Percentiles rank a stretch among this genome's conserved stretches.
phyloP scores from a whole-genome alignment of 257 asterid genomes.

The Solanum dulcamara region DNA sequence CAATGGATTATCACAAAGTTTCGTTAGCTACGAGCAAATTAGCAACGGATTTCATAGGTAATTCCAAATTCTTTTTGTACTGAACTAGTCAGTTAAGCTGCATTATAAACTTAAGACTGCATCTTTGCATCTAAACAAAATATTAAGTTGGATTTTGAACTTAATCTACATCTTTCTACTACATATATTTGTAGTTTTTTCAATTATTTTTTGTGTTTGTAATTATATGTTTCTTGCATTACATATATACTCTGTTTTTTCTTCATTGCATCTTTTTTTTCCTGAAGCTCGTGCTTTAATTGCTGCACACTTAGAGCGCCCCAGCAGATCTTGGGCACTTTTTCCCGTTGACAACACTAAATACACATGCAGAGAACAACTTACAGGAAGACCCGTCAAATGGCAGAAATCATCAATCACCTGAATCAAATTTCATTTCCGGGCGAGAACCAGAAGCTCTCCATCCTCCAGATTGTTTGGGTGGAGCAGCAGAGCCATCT shows the following conservation, averaged over 20 bases:
- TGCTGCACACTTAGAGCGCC: background rate
- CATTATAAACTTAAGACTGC: background rate
- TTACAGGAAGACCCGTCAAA: background rate
- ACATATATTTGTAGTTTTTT: background rate
- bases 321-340: background rate
- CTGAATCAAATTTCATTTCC: constrained; percentile 93
- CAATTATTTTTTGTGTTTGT: background rate
- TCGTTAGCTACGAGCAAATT: background rate
- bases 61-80: background rate
- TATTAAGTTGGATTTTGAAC: background rate
- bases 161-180: background rate
- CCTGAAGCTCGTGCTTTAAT: background rate
- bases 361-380: background rate
- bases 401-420: constrained; percentile 16
- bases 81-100: background rate
- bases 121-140: background rate
- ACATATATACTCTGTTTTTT: background rate
- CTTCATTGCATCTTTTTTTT: background rate
- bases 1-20: background rate
- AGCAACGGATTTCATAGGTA: background rate
- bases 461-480: constrained; percentile 91
- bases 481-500: constrained; percentile 82
- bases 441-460: constrained; percentile 79
- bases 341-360: background rate
- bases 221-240: background rate